These are phyloP conservation scores for Yarrowia sp. DNA, from an alignment of 805 yeast species.

Conservation along the genomic window DNA sequence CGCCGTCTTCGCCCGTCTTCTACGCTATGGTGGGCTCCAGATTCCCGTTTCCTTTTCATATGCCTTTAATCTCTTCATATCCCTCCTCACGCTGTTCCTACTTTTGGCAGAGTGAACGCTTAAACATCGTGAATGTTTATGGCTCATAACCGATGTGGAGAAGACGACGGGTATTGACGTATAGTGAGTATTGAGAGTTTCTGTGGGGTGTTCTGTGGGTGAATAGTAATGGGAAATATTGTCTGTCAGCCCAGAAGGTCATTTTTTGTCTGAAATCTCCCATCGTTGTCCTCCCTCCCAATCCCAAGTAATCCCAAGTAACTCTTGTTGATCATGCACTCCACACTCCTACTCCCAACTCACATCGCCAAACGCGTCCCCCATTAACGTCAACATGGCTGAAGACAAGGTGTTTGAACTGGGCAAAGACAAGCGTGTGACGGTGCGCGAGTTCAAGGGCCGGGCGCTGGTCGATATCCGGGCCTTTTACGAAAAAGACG, in stretches of 20 bases:
- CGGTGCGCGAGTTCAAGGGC: constrained; percentile 75
- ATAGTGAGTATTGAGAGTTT: too few relatives aligned
- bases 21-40: not conserved
- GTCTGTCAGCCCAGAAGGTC: too few relatives aligned
- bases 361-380: constrained; percentile 8
- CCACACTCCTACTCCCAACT: not conserved
- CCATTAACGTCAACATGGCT: not conserved
- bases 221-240: too few relatives aligned
- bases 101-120: not conserved
- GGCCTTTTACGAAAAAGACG: constrained; percentile 71
- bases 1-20: not conserved
- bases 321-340: not conserved
- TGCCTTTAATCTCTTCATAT: not conserved
- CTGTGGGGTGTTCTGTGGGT: too few relatives aligned
- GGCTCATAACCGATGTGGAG: not conserved
- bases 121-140: not conserved
- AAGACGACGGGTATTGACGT: not conserved
- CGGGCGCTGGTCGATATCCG: constrained; percentile 78
- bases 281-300: too few relatives aligned
- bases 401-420: constrained; percentile 48
- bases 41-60: constrained; percentile 13
- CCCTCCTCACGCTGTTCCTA: not conserved
- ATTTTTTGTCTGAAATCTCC: too few relatives aligned
- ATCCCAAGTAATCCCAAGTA: not conserved
- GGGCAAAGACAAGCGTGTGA: constrained; percentile 69